Percentiles rank a stretch among this genome's conserved stretches.
Evolutionary conservation across 306 rosid genomes (phyloP).

Genomic region (Quillaja saponaria): DNA sequence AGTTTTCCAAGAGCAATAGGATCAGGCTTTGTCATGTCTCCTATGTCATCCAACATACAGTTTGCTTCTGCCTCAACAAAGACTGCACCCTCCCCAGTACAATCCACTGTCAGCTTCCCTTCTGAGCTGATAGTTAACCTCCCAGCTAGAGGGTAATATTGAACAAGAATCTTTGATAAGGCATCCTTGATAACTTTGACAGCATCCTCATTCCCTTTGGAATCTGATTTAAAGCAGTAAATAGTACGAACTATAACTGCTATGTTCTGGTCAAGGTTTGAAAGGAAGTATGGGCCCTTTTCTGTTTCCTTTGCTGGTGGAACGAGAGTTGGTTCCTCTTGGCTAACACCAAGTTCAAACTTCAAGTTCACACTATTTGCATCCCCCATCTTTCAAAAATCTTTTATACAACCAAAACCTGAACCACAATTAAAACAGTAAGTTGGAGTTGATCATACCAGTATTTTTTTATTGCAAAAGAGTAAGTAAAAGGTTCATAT

Average conservation of each 20-base stretch:
- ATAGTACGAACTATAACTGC: conserved; percentile 60
- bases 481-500: not conserved
- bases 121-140: conserved; percentile 55
- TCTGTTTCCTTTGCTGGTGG: conserved; percentile 56
- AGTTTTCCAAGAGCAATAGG: conserved; percentile 64
- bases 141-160: conserved; percentile 72
- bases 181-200: conserved; percentile 50
- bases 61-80: conserved; percentile 89
- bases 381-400: conserved; percentile 38
- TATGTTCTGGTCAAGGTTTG: conserved; percentile 80
- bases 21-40: conserved; percentile 59
- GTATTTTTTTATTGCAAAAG: not conserved
- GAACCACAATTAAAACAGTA: not conserved
- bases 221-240: conserved; percentile 56
- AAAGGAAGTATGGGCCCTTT: conserved; percentile 61
- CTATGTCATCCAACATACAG: conserved; percentile 45
- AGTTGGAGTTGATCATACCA: not conserved
- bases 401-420: conserved; percentile 12
- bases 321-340: conserved; percentile 55
- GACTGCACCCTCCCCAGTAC: conserved; percentile 72
- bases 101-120: conserved; percentile 75
- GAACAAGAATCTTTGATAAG: conserved; percentile 65
- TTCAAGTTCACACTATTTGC: not conserved
- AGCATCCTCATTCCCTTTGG: conserved; percentile 63
- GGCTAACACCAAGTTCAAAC: conserved; percentile 41